phyloP scores from a whole-genome alignment of 148 eudicot genomes.

The Silene uniflora region DNA sequence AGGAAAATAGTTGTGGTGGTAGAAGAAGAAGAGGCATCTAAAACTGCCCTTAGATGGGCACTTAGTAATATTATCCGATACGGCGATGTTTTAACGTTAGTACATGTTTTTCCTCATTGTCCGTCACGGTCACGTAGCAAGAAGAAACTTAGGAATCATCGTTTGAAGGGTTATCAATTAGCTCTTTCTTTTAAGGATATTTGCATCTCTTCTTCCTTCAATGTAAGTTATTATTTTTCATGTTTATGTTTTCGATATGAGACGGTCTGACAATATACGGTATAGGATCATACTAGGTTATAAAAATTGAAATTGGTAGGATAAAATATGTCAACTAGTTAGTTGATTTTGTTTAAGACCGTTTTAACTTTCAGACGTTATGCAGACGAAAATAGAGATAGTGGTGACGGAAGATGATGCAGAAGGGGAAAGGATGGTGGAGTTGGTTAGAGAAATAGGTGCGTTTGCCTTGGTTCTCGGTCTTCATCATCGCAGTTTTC shows the following conservation, averaged over 20 bases:
- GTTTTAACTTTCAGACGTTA: neutral
- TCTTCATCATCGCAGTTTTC: slow-evolving; percentile 79
- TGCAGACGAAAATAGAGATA: slow-evolving; percentile 84
- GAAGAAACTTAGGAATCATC: slow-evolving; percentile 49
- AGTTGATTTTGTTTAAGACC: no score
- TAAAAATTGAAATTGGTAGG: no score
- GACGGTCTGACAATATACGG: no score
- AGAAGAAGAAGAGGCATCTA: slow-evolving; percentile 74
- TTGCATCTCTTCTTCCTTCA: slow-evolving; percentile 55
- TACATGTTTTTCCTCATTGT: slow-evolving; percentile 49
- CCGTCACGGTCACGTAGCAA: slow-evolving; percentile 38
- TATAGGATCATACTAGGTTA: no score
- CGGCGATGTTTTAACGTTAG: slow-evolving; percentile 71
- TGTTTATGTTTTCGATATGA: neutral
- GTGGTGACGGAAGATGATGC: slow-evolving; percentile 80
- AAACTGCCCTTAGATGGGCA: slow-evolving; percentile 76
- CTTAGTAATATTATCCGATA: slow-evolving; percentile 64
- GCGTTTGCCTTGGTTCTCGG: slow-evolving; percentile 80
- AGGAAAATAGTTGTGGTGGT: slow-evolving; percentile 84
- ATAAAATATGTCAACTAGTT: no score
- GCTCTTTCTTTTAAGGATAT: slow-evolving; percentile 81
- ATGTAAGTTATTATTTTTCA: slow-evolving; percentile 33
- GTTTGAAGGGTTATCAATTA: slow-evolving; percentile 67
- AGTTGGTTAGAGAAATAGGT: slow-evolving; percentile 63
- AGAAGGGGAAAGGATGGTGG: slow-evolving; percentile 60